These are phyloP conservation scores for Acer negundo DNA, from an alignment of 345 rosid species.

Conservation along the genomic window DNA sequence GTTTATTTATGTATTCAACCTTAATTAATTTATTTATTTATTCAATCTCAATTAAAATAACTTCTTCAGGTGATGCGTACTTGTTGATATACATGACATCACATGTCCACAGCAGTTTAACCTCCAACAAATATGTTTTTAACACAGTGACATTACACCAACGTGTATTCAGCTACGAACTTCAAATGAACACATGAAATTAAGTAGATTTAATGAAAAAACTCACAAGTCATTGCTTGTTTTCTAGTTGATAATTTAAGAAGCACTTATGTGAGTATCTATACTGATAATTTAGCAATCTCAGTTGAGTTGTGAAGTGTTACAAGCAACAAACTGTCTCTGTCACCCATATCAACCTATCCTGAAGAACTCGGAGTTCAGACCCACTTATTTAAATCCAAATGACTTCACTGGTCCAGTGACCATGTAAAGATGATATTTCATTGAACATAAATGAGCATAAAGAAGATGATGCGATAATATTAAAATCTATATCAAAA, in stretches of 20 bases:
- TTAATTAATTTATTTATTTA: not conserved
- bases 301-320: not conserved
- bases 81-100: not conserved
- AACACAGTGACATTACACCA: not conserved
- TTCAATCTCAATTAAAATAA: constrained; percentile 8
- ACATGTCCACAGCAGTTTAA: constrained; percentile 6
- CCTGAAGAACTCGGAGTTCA: not conserved
- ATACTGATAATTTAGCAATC: not conserved
- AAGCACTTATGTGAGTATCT: not conserved
- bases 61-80: not conserved
- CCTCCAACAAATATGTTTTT: not conserved
- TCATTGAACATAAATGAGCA: not conserved
- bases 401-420: not conserved
- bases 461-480: not conserved
- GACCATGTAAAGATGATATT: not conserved
- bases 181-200: not conserved
- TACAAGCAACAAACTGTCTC: not conserved
- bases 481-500: not conserved
- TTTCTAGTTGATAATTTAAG: not conserved
- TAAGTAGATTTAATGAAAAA: not conserved
- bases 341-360: not conserved
- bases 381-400: not conserved
- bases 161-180: constrained; percentile 3
- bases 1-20: not conserved
- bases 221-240: constrained; percentile 4